These are phyloP conservation scores for Mentha longifolia DNA, from an alignment of 257 asterid species.

Conservation along the genomic window DNA sequence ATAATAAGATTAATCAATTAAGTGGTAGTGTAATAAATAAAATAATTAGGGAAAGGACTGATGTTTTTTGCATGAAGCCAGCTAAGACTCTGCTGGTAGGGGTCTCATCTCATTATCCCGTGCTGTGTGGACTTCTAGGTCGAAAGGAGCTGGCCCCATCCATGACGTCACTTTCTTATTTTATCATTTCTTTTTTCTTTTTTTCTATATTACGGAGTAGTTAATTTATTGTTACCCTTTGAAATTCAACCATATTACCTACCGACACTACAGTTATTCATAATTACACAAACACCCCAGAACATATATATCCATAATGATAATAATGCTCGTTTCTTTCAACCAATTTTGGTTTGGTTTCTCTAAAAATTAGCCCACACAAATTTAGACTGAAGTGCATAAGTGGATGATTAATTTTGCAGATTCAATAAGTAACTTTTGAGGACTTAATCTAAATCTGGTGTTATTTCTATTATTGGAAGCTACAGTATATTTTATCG, in stretches of 20 bases:
- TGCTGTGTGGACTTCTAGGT: not conserved
- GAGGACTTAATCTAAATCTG: not conserved
- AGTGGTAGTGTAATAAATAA: not conserved
- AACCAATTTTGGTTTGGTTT: not conserved
- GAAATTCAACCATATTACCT: not conserved
- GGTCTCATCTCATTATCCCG: no score
- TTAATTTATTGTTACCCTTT: not conserved
- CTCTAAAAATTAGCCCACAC: not conserved
- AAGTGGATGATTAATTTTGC: not conserved
- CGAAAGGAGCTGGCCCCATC: not conserved
- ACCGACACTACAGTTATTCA: constrained; percentile 5
- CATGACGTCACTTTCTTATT: not conserved
- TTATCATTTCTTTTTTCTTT: not conserved
- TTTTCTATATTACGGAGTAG: no score
- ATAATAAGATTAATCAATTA: no score
- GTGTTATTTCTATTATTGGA: constrained; percentile 2
- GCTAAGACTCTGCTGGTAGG: constrained; percentile 41
- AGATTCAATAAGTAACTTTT: not conserved
- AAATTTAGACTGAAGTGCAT: no score
- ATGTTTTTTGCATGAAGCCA: constrained; percentile 37
- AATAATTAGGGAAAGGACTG: constrained; percentile 1
- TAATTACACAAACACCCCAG: not conserved
- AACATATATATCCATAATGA: no score
- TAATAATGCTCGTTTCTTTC: no score
- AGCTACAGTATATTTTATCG: not conserved